Percentiles rank a stretch among this genome's conserved stretches.
Conservation (phyloP, 106 monocot species). For the Gastrodia elata region DNA sequence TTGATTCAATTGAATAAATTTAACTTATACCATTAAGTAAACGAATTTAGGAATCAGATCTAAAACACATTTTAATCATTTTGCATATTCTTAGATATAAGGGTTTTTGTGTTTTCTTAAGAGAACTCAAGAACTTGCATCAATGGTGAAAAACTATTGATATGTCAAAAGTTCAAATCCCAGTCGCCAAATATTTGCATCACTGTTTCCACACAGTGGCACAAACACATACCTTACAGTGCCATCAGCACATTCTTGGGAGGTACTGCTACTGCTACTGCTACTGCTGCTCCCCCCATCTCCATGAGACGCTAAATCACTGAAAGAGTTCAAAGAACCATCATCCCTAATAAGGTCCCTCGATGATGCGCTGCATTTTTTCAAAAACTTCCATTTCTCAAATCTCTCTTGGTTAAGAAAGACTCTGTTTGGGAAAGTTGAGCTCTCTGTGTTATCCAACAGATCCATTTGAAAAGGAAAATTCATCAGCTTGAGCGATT, state of each 20-base stretch:
- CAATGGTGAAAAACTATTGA: too few species aligned
- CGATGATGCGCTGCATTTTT: not conserved
- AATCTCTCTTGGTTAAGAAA: not conserved
- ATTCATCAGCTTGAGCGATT: conserved; percentile 48
- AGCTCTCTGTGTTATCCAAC: conserved; percentile 28
- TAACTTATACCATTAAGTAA: too few species aligned
- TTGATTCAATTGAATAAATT: too few species aligned
- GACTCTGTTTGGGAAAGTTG: conserved; percentile 8
- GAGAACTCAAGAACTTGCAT: too few species aligned
- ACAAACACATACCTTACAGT: conserved; percentile 13
- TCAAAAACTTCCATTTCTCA: conserved; percentile 4
- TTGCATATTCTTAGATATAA: too few species aligned
- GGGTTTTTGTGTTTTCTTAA: too few species aligned
- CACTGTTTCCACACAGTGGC: not conserved
- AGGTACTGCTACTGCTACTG: not conserved
- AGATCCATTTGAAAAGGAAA: conserved; percentile 6
- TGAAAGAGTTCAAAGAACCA: conserved; percentile 10
- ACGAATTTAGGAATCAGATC: too few species aligned
- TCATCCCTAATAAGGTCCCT: not conserved
- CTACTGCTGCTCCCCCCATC: not conserved
- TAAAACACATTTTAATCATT: too few species aligned
- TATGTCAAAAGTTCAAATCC: too few species aligned
- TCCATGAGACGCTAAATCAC: conserved; percentile 10
- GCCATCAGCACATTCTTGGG: conserved; percentile 1
- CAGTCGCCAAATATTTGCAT: too few species aligned